phyloP scores from a whole-genome alignment of 73 alveolate species.

The Durusdinium trenchii region DNA sequence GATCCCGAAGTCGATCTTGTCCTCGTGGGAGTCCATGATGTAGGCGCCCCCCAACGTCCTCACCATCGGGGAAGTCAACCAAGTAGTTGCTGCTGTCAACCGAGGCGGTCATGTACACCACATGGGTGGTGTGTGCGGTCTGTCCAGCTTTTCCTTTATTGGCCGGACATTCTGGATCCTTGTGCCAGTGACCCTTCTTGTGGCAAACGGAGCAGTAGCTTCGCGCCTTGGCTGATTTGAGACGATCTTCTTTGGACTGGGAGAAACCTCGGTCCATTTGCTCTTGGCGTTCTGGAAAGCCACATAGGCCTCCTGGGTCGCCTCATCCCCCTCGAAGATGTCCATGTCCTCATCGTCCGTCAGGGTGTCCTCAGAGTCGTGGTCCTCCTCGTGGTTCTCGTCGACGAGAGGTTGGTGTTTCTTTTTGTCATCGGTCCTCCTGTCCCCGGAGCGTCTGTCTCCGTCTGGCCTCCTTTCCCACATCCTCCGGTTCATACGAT shows the following conservation, averaged over 20 bases:
- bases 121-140: neutral
- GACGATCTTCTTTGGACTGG: neutral
- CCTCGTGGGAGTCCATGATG: too few relatives aligned
- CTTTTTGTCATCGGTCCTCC: neutral
- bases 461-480: neutral
- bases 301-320: neutral
- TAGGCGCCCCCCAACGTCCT: too few relatives aligned
- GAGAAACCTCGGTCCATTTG: neutral
- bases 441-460: neutral
- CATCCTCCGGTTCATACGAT: neutral
- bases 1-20: too few relatives aligned
- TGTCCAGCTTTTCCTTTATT: neutral
- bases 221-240: neutral
- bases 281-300: slow-evolving; percentile 56
- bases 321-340: neutral
- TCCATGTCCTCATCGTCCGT: neutral
- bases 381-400: neutral
- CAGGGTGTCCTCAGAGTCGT: neutral
- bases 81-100: too few relatives aligned
- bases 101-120: neutral
- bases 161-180: slow-evolving; percentile 17
- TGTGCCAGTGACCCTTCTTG: slow-evolving; percentile 28
- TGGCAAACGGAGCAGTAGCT: neutral
- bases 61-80: too few relatives aligned
- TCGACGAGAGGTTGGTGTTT: neutral